A percentile compares a stretch with the other conserved stretches of the same genome.
Conservation (phyloP, 2,329 filamentous ascomycete genomes). For the Curvularia sp. region DNA sequence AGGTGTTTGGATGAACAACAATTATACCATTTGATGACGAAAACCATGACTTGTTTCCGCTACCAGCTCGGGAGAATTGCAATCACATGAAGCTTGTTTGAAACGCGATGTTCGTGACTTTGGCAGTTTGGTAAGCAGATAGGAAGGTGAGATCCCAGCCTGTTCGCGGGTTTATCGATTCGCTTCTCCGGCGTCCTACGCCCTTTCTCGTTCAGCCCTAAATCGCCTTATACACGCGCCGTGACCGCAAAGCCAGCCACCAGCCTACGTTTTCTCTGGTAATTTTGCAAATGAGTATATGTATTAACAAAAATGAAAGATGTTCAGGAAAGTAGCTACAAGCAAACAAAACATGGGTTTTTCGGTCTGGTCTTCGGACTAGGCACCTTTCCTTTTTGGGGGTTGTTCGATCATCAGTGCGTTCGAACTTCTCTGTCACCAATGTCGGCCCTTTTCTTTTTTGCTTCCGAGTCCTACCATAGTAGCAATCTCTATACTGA, state of each 20-base stretch:
- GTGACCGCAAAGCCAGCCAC: neutral
- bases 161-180: neutral
- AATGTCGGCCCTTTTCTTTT: neutral
- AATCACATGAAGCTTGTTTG: neutral
- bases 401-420: neutral
- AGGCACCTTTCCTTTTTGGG: constrained; percentile 2
- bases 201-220: constrained; percentile 1
- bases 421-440: neutral
- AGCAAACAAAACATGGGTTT: too few species aligned
- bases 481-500: too few species aligned
- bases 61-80: neutral
- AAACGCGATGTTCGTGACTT: neutral
- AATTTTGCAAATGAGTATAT: neutral
- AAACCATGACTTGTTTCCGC: neutral
- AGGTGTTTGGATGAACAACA: neutral
- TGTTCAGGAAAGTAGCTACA: constrained; percentile 4
- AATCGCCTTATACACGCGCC: neutral
- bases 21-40: constrained; percentile 6
- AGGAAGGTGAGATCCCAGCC: neutral
- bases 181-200: neutral
- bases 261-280: too few species aligned
- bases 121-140: neutral
- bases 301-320: neutral
- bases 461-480: too few species aligned
- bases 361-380: neutral